Conservation (phyloP, 306 rosid genomes). For the Coriaria nepalensis region DNA sequence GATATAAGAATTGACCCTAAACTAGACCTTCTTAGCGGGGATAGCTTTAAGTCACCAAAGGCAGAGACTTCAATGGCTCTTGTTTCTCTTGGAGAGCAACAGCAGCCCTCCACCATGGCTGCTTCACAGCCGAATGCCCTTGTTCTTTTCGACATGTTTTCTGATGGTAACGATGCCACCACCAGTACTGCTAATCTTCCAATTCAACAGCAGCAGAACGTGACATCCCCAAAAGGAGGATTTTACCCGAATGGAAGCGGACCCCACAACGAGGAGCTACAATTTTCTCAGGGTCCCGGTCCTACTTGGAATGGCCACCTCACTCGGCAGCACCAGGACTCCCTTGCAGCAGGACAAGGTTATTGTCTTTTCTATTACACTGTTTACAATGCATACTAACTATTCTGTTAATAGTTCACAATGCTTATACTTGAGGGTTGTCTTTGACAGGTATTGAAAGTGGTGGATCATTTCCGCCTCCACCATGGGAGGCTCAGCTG, state of each 20-base stretch:
- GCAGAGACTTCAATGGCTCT: constrained; percentile 79
- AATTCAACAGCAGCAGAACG: constrained; percentile 44
- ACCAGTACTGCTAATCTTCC: constrained; percentile 31
- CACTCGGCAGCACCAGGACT: constrained; percentile 33
- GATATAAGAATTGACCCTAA: constrained; percentile 40
- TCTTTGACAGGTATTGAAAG: constrained; percentile 39
- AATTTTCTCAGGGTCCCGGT: constrained; percentile 38
- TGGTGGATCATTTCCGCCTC: constrained; percentile 71
- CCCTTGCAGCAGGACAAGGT: constrained; percentile 56
- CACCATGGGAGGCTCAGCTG: constrained; percentile 96
- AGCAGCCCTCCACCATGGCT: constrained; percentile 29
- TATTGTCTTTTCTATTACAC: constrained; percentile 4
- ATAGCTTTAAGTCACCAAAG: constrained; percentile 66
- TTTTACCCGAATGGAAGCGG: constrained; percentile 45
- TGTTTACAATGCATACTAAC: constrained; percentile 6
- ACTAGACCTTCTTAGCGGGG: constrained; percentile 92
- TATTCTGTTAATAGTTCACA: constrained; percentile 12
- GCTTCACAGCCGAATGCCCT: constrained; percentile 67
- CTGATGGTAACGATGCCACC: constrained; percentile 32
- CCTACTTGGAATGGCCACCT: constrained; percentile 73
- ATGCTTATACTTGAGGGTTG: constrained; percentile 3
- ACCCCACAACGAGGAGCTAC: constrained; percentile 54
- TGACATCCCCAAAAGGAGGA: constrained; percentile 48
- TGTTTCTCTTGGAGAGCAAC: constrained; percentile 69
- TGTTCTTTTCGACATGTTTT: constrained; percentile 71